Evolutionary conservation across 352 stramenopile species (phyloP), one percentile per base, ranked within the genome.

Genomic region (Pythium aristosporum): DNA sequence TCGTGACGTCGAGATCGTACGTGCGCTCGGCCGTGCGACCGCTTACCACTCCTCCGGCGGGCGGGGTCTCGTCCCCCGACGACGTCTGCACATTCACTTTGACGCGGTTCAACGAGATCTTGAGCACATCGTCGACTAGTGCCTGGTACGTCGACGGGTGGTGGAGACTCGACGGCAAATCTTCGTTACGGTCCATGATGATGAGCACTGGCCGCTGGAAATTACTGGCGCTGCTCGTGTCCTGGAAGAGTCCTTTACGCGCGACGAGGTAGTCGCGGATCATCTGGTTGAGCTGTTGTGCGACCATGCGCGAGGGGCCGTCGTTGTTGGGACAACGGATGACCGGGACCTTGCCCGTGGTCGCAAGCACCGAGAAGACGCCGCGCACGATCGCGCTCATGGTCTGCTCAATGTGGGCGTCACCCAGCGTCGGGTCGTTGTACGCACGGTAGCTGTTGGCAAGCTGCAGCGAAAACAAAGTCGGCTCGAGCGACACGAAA

Each of bases 101-200:
- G 3, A 99, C 96, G 18, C 96, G 92, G 69, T 99, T 99, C 59
- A 98, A 88, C 34, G 92, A 85, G 72, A 98, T 97, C 49, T 89
- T 90, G 48, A 99, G 76, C 51, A 99, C 84, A 72, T 99, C 97
- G 71, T 99, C 94, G 23, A 99, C 92, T 15, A 99, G 79, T 25
- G 96, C 95, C 63, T 94, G 85, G 60, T 96, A 96, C n/a, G 87
- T 94, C 37, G 92, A 98, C 7, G 91, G 95, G 69, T 99, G 97
- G 71, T 98, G 88, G 48, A 99, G 77, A 52, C 92, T 92, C 43
- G 95, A 97, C 20, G 97, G 87, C 23, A 99, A 79, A 74, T 99
- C 96, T 74, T 97, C 89, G 69, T 98, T 98, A 15, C 97, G 96
- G 74, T 99, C 96, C 77, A 99, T 87, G 58, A 99, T 95, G 41